These are phyloP conservation scores for Abelmoschus esculentus DNA, from an alignment of 345 rosid species.

Conservation along the genomic window DNA sequence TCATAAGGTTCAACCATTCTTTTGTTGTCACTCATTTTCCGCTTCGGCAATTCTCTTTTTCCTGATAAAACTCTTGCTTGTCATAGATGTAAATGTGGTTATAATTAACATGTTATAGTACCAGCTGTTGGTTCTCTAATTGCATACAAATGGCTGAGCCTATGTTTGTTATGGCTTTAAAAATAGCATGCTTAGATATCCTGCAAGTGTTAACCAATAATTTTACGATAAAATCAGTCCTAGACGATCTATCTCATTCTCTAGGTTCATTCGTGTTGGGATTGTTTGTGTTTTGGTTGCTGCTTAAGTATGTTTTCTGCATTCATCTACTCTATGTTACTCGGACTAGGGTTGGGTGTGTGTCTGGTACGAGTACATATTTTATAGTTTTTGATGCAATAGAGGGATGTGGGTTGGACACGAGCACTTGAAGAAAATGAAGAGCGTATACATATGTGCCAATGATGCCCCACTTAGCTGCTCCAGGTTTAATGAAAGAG, in stretches of 20 bases:
- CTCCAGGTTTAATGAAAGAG: background rate
- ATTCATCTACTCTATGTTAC: background rate
- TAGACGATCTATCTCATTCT: background rate
- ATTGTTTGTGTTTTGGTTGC: background rate
- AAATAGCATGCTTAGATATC: background rate
- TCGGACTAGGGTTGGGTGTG: background rate
- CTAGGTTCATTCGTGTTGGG: no score
- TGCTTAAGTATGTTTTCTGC: background rate
- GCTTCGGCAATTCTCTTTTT: background rate
- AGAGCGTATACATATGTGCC: background rate
- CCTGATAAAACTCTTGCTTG: background rate
- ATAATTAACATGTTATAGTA: conserved; percentile 1
- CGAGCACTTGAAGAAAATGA: no score
- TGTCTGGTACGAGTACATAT: no score
- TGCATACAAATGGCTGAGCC: conserved; percentile 2
- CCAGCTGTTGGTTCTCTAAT: background rate
- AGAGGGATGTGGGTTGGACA: no score
- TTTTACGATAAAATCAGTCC: background rate
- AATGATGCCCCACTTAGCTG: background rate
- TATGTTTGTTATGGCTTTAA: background rate
- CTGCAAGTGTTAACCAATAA: background rate
- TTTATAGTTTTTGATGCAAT: no score
- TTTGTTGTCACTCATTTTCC: background rate
- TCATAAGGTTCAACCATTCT: background rate
- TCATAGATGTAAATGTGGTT: conserved; percentile 2